Evolutionary conservation across 768 basidiomycete species (phyloP).

Genomic region (Dacryopinax spathularia): DNA sequence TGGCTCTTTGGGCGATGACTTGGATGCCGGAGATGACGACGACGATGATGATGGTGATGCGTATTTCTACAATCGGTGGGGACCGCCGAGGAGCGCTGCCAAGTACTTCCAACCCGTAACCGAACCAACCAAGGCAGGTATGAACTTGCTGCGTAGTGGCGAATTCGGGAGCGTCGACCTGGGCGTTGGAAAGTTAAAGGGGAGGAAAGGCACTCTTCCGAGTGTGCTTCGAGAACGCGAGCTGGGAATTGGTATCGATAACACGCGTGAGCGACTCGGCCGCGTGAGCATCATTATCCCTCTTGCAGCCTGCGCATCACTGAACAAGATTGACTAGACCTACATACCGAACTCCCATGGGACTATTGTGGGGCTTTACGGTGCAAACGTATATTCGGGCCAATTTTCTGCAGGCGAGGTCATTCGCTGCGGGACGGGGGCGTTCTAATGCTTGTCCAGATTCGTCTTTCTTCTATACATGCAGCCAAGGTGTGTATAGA

Average conservation of each 20-base stretch:
- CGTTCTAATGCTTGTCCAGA: slow-evolving; percentile 34
- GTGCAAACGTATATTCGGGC: slow-evolving; percentile 66
- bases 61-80: background rate
- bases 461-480: slow-evolving; percentile 87
- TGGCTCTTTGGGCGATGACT: background rate
- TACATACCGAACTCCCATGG: slow-evolving; percentile 69
- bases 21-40: slow-evolving; percentile 3
- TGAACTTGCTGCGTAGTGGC: slow-evolving; percentile 53
- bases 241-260: slow-evolving; percentile 15
- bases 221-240: slow-evolving; percentile 34
- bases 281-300: slow-evolving; percentile 31
- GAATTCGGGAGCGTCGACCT: slow-evolving; percentile 62
- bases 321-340: slow-evolving; percentile 30
- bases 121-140: slow-evolving; percentile 49
- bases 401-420: slow-evolving; percentile 65
- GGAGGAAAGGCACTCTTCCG: slow-evolving; percentile 22
- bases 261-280: slow-evolving; percentile 38
- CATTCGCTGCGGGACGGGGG: too few species aligned
- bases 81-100: slow-evolving; percentile 15
- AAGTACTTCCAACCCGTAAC: slow-evolving; percentile 31
- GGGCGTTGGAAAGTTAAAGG: slow-evolving; percentile 27
- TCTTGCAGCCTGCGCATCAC: background rate
- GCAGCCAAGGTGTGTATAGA: slow-evolving; percentile 58
- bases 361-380: slow-evolving; percentile 59
- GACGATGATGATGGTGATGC: slow-evolving; percentile 24